Evolutionary conservation across 768 basidiomycete species (phyloP).

Genomic region (Dacryopinax primogenitus): DNA sequence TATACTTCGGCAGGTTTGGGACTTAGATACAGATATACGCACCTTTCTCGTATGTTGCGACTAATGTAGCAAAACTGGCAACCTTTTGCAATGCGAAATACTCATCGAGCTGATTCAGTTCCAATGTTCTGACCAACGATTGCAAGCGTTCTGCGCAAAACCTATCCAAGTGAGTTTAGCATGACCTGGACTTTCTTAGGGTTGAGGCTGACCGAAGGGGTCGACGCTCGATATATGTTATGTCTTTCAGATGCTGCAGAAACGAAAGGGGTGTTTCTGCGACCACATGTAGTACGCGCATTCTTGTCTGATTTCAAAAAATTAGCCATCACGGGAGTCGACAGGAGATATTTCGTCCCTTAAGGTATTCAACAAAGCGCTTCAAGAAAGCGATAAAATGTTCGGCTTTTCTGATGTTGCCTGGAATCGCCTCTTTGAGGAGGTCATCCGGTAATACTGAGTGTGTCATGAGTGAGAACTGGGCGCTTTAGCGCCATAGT

Average conservation of each 20-base stretch:
- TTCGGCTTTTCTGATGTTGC: conserved; percentile 96
- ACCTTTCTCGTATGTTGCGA: conserved; percentile 98
- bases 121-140: conserved; percentile 83
- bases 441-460: conserved; percentile 87
- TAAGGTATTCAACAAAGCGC: conserved; percentile 96
- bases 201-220: conserved; percentile 60
- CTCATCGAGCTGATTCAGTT: conserved; percentile 82
- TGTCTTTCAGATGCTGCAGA: conserved; percentile 94
- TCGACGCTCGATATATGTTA: conserved; percentile 91
- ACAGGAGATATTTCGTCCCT: conserved; percentile 38
- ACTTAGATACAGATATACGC: not conserved
- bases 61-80: conserved; percentile 88
- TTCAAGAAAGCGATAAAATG: conserved; percentile 98
- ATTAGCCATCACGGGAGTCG: not conserved
- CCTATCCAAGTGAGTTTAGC: conserved; percentile 31
- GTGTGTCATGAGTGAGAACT: not conserved
- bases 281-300: conserved; percentile 98
- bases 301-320: conserved; percentile 58
- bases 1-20: conserved; percentile 5
- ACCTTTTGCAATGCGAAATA: conserved; percentile 87
- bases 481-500: not conserved
- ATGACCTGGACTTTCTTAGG: conserved; percentile 1
- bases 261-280: conserved; percentile 97
- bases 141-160: conserved; percentile 95
- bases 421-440: conserved; percentile 87